A percentile compares a stretch with the other conserved stretches of the same genome.
Evolutionary conservation across 2,329 filamentous ascomycete species (phyloP).

Genomic region (Parastagonospora nodorum): DNA sequence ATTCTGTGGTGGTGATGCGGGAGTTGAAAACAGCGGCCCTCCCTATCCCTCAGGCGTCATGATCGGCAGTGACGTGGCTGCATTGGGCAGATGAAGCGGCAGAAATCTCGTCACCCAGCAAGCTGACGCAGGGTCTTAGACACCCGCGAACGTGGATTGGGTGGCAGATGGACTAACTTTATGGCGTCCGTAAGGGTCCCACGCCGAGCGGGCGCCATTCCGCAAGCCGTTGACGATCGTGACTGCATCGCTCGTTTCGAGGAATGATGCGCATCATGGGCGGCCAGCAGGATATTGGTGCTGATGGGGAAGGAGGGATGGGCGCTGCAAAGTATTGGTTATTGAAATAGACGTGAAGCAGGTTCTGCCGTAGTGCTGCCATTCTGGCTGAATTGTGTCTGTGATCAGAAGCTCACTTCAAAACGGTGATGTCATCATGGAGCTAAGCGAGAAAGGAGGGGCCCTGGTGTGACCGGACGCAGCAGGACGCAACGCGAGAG

Average conservation of each 20-base stretch:
- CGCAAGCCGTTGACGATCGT: conserved; percentile 26
- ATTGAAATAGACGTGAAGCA: conserved; percentile 29
- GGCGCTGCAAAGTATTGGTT: conserved; percentile 11
- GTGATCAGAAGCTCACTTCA: not conserved
- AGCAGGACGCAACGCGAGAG: conserved; percentile 3
- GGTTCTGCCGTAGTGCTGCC: conserved; percentile 9
- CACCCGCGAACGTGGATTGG: conserved; percentile 25
- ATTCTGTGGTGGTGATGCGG: conserved; percentile 9
- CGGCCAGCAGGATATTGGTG: conserved; percentile 15
- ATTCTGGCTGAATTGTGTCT: conserved; percentile 9
- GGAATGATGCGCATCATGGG: conserved; percentile 18
- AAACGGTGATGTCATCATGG: conserved; percentile 32
- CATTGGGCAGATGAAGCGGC: conserved; percentile 20
- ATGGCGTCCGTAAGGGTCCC: conserved; percentile 17
- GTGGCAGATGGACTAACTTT: conserved; percentile 15
- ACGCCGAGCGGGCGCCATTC: conserved; percentile 17
- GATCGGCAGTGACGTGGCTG: conserved; percentile 27
- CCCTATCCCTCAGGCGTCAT: conserved; percentile 36
- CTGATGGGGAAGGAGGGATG: conserved; percentile 14
- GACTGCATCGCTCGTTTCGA: conserved; percentile 21
- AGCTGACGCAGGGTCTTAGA: conserved; percentile 32
- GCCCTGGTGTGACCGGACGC: conserved; percentile 7
- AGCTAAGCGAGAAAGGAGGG: conserved; percentile 11
- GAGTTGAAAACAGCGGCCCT: conserved; percentile 8
- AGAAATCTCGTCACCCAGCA: conserved; percentile 27